phyloP scores from a whole-genome alignment of 148 eudicot species.

The Vaccinium vitisidaea region DNA sequence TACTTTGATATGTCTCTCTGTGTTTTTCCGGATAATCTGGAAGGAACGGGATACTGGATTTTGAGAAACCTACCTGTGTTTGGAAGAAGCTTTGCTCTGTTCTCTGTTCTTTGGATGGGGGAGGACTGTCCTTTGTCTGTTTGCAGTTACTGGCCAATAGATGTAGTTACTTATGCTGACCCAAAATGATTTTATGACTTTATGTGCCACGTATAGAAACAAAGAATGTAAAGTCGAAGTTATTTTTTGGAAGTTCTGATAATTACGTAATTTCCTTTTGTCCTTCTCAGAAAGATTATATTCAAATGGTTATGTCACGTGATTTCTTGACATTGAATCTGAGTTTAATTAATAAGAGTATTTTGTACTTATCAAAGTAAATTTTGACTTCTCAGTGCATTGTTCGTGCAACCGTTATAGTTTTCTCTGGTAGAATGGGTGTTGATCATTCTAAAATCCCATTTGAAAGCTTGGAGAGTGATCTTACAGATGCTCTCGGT shows the following conservation, averaged over 20 bases:
- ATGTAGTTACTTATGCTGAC: not conserved
- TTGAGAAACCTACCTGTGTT: no score
- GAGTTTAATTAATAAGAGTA: not conserved
- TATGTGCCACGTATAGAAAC: not conserved
- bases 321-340: slow-evolving; percentile 10
- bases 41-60: no score
- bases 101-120: no score
- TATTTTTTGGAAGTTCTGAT: not conserved
- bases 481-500: slow-evolving; percentile 68
- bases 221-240: not conserved
- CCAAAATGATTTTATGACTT: not conserved
- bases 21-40: not conserved
- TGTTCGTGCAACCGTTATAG: slow-evolving; percentile 54
- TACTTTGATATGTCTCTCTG: not conserved
- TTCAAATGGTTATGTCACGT: not conserved
- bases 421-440: slow-evolving; percentile 27
- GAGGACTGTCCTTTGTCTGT: slow-evolving; percentile 8
- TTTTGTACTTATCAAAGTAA: not conserved
- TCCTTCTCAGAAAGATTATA: not conserved
- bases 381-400: slow-evolving; percentile 45
- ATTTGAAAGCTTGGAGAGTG: slow-evolving; percentile 26
- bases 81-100: no score
- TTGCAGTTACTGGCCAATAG: not conserved
- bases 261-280: not conserved
- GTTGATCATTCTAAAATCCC: slow-evolving; percentile 26